Evolutionary conservation across 1,284 basidiomycete species (phyloP).

Genomic region (Rhizoctonia solani): DNA sequence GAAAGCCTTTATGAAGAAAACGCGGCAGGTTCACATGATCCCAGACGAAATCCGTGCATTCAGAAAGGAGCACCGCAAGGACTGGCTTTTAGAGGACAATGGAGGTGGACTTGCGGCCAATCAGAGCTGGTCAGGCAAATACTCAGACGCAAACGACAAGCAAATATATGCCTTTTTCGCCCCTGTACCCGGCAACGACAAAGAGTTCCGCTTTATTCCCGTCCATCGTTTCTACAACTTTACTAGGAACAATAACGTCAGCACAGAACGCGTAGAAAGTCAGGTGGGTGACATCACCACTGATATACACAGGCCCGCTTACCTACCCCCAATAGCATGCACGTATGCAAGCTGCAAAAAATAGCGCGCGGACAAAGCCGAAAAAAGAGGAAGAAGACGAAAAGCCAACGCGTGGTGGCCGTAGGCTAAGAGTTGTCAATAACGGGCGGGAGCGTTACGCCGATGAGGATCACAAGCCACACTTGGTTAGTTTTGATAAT

Average conservation of each 20-base stretch:
- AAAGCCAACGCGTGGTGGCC: constrained; percentile 51
- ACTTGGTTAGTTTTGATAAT: constrained; percentile 48
- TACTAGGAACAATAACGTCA: constrained; percentile 37
- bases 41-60: constrained; percentile 69
- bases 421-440: constrained; percentile 64
- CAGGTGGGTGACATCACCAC: constrained; percentile 9
- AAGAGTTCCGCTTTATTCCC: constrained; percentile 80
- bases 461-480: constrained; percentile 57
- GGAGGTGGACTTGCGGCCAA: constrained; percentile 46
- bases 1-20: constrained; percentile 79
- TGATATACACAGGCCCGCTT: constrained; percentile 24
- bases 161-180: constrained; percentile 44
- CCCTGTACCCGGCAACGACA: constrained; percentile 30
- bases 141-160: constrained; percentile 71
- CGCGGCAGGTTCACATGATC: constrained; percentile 76
- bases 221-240: constrained; percentile 90
- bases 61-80: constrained; percentile 80
- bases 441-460: constrained; percentile 64
- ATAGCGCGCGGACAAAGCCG: constrained; percentile 18
- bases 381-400: constrained; percentile 28
- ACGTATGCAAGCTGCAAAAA: constrained; percentile 30
- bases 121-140: constrained; percentile 76
- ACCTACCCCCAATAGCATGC: constrained; percentile 15
- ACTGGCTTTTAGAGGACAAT: constrained; percentile 87
- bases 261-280: constrained; percentile 25